phyloP scores from a whole-genome alignment of 371 early-diverging fungal genomes.

The Zopfochytrium polystomum region DNA sequence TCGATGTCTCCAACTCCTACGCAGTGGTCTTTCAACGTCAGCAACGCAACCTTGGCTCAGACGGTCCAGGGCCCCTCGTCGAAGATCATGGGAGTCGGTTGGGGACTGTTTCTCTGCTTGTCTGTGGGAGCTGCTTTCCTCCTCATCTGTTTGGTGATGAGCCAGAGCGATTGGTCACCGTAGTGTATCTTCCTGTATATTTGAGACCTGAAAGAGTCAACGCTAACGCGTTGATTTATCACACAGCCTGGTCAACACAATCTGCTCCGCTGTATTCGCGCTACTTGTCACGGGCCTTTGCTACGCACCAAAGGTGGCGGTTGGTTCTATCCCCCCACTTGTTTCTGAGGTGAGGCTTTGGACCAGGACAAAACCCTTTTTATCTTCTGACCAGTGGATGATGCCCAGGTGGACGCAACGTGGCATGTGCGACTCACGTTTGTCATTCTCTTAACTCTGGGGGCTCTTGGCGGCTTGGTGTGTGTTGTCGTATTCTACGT shows the following conservation, averaged over 20 bases:
- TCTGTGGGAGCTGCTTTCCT: slow-evolving; percentile 9
- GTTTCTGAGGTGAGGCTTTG: no score
- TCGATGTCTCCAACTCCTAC: not conserved
- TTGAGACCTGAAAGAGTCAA: no score
- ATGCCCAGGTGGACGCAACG: slow-evolving; percentile 7
- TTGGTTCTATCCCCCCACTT: slow-evolving; percentile 10
- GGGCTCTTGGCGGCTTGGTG: not conserved
- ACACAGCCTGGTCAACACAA: no score
- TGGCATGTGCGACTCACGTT: slow-evolving; percentile 6
- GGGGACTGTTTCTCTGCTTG: slow-evolving; percentile 20
- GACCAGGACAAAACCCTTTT: no score
- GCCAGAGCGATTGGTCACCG: slow-evolving; percentile 14
- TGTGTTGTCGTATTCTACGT: slow-evolving; percentile 11
- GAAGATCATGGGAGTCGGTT: slow-evolving; percentile 28
- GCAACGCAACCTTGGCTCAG: not conserved
- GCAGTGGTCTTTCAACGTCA: slow-evolving; percentile 11
- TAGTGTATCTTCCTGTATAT: no score
- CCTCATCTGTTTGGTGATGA: slow-evolving; percentile 3
- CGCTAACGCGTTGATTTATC: no score
- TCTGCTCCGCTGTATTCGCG: no score
- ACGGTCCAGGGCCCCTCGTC: slow-evolving; percentile 16
- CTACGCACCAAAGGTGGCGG: slow-evolving; percentile 11
- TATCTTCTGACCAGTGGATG: no score
- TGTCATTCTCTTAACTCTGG: not conserved
- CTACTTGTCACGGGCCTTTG: no score